phyloP scores from a whole-genome alignment of 306 rosid species.

The Psophocarpus tetragonolobus region DNA sequence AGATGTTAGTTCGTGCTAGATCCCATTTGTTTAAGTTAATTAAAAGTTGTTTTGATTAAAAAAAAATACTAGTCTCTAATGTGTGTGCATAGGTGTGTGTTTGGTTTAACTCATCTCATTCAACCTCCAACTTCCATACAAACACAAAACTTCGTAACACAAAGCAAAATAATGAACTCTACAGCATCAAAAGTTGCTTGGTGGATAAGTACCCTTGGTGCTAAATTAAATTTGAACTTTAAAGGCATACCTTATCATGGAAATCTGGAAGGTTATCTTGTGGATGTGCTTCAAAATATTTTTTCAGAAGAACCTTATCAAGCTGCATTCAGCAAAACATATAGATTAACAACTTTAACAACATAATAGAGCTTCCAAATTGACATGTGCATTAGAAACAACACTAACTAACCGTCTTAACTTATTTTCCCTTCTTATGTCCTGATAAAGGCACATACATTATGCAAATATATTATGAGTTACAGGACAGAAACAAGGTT shows the following conservation, averaged over 20 bases:
- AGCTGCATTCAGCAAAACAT: conserved; percentile 57
- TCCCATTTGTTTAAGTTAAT: neutral
- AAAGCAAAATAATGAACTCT: neutral
- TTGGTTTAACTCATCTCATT: neutral
- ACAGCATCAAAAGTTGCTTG: neutral
- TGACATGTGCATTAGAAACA: too few species aligned
- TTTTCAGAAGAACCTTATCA: conserved; percentile 71
- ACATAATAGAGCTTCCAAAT: conserved; percentile 22
- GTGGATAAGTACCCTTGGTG: neutral
- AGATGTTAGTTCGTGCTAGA: too few species aligned
- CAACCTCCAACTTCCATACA: neutral
- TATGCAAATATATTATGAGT: neutral
- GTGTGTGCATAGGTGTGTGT: neutral
- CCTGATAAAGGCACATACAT: neutral
- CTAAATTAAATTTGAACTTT: too few species aligned
- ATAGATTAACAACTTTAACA: conserved; percentile 26
- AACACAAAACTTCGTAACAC: neutral
- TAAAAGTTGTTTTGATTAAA: neutral
- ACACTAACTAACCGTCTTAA: too few species aligned
- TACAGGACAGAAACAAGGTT: neutral
- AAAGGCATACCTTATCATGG: conserved; percentile 68
- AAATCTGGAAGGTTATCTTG: conserved; percentile 68
- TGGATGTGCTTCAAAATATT: conserved; percentile 63
- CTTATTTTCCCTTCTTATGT: too few species aligned
- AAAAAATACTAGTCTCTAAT: neutral